Evolutionary conservation across 2,329 filamentous ascomycete species (phyloP).

Genomic region (Colletotrichum incanum): DNA sequence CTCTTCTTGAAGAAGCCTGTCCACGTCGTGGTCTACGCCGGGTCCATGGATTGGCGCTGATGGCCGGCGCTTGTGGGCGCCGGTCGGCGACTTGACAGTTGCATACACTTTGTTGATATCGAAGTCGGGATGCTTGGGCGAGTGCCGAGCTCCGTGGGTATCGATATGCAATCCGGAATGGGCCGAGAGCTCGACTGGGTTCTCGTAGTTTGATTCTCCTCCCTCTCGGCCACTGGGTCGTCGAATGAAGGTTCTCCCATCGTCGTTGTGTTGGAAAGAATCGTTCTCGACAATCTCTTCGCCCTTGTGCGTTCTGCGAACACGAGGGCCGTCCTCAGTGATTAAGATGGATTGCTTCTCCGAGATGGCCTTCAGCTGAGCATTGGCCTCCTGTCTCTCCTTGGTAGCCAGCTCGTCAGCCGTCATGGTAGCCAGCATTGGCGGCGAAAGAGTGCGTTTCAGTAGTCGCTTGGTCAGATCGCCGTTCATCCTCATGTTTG

Average conservation of each 20-base stretch:
- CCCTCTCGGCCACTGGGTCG: constrained; percentile 53
- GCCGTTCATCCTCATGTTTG: constrained; percentile 91
- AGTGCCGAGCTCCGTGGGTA: constrained; percentile 59
- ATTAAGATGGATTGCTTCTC: constrained; percentile 91
- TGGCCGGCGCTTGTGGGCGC: constrained; percentile 62
- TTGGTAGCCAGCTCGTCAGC: constrained; percentile 93
- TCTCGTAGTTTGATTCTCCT: constrained; percentile 30
- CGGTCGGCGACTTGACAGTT: constrained; percentile 82
- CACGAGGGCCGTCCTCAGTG: constrained; percentile 81
- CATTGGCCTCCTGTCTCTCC: constrained; percentile 84
- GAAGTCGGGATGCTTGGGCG: constrained; percentile 74
- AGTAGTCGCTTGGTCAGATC: constrained; percentile 84
- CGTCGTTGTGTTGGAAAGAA: constrained; percentile 54
- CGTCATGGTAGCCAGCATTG: constrained; percentile 89
- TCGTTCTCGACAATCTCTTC: constrained; percentile 91
- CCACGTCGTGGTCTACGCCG: constrained; percentile 88
- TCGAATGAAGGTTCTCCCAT: constrained; percentile 55
- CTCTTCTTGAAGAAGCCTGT: constrained; percentile 86
- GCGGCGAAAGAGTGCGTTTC: constrained; percentile 78
- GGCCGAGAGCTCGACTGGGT: constrained; percentile 47
- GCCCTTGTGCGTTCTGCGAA: constrained; percentile 94
- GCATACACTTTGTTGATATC: constrained; percentile 91
- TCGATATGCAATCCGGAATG: constrained; percentile 61
- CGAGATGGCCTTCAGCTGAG: constrained; percentile 82
- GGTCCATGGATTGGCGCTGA: constrained; percentile 70